These are phyloP conservation scores for Calocera viscosa DNA, from an alignment of 768 basidiomycete species.

Conservation along the genomic window DNA sequence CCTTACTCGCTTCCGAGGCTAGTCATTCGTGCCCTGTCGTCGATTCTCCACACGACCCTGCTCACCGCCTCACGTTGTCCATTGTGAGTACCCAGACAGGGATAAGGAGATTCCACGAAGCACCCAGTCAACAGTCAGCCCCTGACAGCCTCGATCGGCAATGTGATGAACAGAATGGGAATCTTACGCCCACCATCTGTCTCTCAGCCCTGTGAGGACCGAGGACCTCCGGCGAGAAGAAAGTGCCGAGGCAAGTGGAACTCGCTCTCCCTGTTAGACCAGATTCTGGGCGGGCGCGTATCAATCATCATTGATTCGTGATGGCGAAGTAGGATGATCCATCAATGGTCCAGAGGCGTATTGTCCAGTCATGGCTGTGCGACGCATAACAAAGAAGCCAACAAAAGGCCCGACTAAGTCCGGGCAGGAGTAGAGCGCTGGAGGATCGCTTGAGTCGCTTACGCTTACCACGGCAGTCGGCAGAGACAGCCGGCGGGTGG, in stretches of 20 bases:
- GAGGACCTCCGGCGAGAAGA: not conserved
- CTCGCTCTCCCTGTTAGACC: not conserved
- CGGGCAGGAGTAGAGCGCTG: not conserved
- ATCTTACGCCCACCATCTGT: not conserved
- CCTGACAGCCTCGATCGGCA: not conserved
- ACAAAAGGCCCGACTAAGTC: not conserved
- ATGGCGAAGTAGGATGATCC: not conserved
- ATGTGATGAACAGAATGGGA: not conserved
- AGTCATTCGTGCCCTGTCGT: not conserved
- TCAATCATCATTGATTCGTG: not conserved
- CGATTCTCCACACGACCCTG: not conserved
- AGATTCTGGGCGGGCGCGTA: not conserved
- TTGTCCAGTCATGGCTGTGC: not conserved
- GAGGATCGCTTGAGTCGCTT: conserved; percentile 5
- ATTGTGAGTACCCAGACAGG: not conserved
- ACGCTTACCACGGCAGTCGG: not conserved
- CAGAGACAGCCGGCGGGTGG: not conserved
- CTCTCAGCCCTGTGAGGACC: not conserved
- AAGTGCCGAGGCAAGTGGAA: not conserved
- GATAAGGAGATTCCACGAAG: no score
- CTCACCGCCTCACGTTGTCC: not conserved
- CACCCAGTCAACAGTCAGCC: not conserved
- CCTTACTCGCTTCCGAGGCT: not conserved
- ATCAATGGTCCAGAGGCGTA: not conserved
- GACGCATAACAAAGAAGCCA: not conserved